phyloP scores from a whole-genome alignment of 805 yeast genomes.

The Kuraishia hungarica region DNA sequence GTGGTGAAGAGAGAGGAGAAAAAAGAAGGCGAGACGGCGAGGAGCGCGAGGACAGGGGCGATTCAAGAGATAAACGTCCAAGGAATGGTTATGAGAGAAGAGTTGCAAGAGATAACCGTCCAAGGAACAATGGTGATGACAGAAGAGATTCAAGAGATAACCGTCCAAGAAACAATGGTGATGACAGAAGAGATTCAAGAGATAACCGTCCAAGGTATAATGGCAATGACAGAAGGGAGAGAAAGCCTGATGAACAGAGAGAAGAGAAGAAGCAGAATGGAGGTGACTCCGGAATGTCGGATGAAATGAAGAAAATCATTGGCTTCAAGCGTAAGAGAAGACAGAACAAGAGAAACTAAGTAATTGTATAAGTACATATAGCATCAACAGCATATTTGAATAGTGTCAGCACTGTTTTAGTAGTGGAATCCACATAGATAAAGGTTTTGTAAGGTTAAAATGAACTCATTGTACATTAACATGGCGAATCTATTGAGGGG shows the following conservation, averaged over 20 bases:
- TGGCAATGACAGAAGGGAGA: constrained; percentile 5
- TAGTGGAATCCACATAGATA: too few relatives aligned
- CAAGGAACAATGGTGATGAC: neutral
- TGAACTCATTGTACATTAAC: too few relatives aligned
- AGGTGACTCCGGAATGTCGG: constrained; percentile 32
- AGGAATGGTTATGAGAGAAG: constrained; percentile 2
- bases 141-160: constrained; percentile 10
- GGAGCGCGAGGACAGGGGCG: constrained; percentile 1
- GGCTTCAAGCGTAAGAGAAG: constrained; percentile 64
- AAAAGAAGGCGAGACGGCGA: constrained; percentile 15
- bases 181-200: constrained; percentile 8
- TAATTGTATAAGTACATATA: constrained; percentile 3
- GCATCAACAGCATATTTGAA: neutral
- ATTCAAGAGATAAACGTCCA: neutral
- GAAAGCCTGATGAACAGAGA: constrained; percentile 10
- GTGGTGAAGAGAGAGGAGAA: constrained; percentile 16
- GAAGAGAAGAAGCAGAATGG: constrained; percentile 13
- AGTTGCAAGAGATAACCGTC: too few relatives aligned
- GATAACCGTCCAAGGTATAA: neutral
- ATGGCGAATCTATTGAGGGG: neutral
- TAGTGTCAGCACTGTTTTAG: neutral
- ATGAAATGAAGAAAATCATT: constrained; percentile 53
- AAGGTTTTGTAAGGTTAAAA: too few relatives aligned
- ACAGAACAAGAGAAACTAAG: constrained; percentile 23
- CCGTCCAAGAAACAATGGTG: neutral